Evolutionary conservation across 2,329 filamentous ascomycete genomes (phyloP).

Genomic region (Metarhizium sp.): DNA sequence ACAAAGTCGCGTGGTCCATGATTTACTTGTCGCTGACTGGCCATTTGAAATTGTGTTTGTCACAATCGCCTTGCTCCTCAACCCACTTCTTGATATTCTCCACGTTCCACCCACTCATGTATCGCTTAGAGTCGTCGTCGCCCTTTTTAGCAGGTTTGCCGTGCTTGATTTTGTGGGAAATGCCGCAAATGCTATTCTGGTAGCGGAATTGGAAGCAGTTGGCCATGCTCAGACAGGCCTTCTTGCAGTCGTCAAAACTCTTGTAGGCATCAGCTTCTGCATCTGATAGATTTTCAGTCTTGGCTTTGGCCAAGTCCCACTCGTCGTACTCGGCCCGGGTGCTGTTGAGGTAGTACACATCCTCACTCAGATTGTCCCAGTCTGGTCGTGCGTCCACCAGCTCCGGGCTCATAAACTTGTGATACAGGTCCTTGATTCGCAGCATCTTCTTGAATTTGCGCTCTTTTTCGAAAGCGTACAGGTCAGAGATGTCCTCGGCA

Average conservation of each 20-base stretch:
- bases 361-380: constrained; percentile 46
- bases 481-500: constrained; percentile 37
- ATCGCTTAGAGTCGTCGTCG: constrained; percentile 18
- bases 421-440: constrained; percentile 37
- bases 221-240: constrained; percentile 29
- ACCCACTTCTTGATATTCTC: constrained; percentile 31
- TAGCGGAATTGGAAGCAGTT: constrained; percentile 34
- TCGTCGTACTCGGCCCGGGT: constrained; percentile 19
- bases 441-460: constrained; percentile 25
- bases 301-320: constrained; percentile 21
- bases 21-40: neutral
- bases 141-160: constrained; percentile 26
- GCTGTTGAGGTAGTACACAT: constrained; percentile 30
- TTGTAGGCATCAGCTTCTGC: constrained; percentile 31
- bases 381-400: constrained; percentile 30
- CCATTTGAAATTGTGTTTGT: constrained; percentile 6
- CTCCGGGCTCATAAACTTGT: constrained; percentile 32
- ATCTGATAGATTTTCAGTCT: constrained; percentile 21
- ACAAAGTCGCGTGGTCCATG: neutral
- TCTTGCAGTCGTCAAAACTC: constrained; percentile 32
- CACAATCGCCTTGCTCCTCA: constrained; percentile 25
- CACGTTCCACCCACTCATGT: constrained; percentile 32
- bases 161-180: constrained; percentile 25
- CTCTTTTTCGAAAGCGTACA: constrained; percentile 42
- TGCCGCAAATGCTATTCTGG: constrained; percentile 27